Conservation (phyloP, 768 basidiomycete species). For the Boletus sensibilis region DNA sequence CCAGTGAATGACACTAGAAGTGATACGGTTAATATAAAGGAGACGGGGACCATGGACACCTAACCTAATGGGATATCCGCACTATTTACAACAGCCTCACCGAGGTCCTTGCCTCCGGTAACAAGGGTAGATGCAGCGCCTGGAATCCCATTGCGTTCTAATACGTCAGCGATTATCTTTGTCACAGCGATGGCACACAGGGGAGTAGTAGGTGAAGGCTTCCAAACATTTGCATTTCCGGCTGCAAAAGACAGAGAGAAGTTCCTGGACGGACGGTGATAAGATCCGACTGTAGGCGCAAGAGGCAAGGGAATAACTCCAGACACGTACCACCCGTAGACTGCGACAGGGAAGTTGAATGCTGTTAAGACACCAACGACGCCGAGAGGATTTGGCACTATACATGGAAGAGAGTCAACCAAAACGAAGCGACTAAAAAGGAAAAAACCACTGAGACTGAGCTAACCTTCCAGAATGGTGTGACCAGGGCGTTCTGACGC, state of each 20-base stretch:
- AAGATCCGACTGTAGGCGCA: conserved; percentile 8
- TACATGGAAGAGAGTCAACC: conserved; percentile 15
- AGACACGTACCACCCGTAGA: conserved; percentile 75
- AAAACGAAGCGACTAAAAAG: conserved; percentile 1
- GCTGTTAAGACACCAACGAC: conserved; percentile 78
- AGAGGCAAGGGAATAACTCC: not conserved
- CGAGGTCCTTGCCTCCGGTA: conserved; percentile 78
- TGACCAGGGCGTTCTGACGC: conserved; percentile 90
- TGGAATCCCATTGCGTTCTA: conserved; percentile 80
- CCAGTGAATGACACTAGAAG: conserved; percentile 89
- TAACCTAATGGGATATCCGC: conserved; percentile 75
- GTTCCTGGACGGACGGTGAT: conserved; percentile 58
- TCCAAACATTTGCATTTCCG: conserved; percentile 95
- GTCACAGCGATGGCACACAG: conserved; percentile 90
- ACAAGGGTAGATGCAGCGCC: conserved; percentile 83
- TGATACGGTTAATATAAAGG: conserved; percentile 1
- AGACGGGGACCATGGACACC: conserved; percentile 8
- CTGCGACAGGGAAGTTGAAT: conserved; percentile 96
- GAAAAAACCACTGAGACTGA: not conserved
- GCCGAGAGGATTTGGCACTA: conserved; percentile 89
- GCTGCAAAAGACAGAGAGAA: conserved; percentile 82
- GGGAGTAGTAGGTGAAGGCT: conserved; percentile 87
- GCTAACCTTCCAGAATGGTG: conserved; percentile 80
- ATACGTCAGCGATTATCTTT: conserved; percentile 74
- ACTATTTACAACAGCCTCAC: conserved; percentile 75